These are phyloP conservation scores for Kondoa subrosea DNA, from an alignment of 768 basidiomycete species.

Conservation along the genomic window DNA sequence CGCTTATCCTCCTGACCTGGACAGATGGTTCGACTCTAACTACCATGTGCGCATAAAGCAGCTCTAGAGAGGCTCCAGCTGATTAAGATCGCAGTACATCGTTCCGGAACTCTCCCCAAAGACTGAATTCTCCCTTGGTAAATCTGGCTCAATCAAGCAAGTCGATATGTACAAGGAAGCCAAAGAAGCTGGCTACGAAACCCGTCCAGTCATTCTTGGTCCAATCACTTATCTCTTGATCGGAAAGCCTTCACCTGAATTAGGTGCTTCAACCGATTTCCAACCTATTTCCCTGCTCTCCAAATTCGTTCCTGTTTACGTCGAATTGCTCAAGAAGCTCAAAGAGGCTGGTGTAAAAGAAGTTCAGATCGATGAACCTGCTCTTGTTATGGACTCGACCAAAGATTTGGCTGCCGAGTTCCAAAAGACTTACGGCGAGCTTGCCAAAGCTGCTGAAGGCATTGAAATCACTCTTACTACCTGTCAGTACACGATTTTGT, in stretches of 20 bases:
- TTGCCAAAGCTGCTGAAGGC: constrained; percentile 48
- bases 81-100: constrained; percentile 86
- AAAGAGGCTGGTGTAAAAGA: constrained; percentile 83
- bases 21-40: constrained; percentile 88
- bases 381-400: constrained; percentile 81
- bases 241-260: constrained; percentile 70
- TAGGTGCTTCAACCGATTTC: constrained; percentile 43
- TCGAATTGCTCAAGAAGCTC: constrained; percentile 69
- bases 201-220: constrained; percentile 89
- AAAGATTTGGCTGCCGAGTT: constrained; percentile 61
- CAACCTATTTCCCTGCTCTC: constrained; percentile 77
- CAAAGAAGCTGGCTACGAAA: constrained; percentile 65
- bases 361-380: constrained; percentile 93
- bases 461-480: constrained; percentile 77
- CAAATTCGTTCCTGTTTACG: constrained; percentile 80
- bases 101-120: constrained; percentile 51
- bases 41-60: constrained; percentile 7
- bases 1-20: constrained; percentile 64
- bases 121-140: constrained; percentile 63
- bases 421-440: constrained; percentile 58
- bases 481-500: constrained; percentile 29
- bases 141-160: constrained; percentile 59
- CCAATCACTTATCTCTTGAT: constrained; percentile 89
- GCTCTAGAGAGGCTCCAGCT: not conserved
- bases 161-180: constrained; percentile 90